Evolutionary conservation across 106 monocot genomes (phyloP), one percentile per base, ranked within the genome.

Genomic region (Gastrodia elata): DNA sequence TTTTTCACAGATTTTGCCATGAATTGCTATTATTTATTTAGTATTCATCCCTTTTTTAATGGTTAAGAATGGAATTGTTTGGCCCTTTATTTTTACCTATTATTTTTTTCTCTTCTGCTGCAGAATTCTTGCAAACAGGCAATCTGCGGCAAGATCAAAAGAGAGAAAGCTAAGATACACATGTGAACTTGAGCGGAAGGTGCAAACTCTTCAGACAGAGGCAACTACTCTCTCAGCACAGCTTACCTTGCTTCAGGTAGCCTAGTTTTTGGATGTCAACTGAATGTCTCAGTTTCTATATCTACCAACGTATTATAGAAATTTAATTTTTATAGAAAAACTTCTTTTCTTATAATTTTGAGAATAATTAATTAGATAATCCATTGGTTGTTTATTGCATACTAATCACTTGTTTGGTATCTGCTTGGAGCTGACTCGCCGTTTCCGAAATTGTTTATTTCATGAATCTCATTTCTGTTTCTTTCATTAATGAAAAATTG

Each of bases 101-200:
- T 37, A 5, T 13, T 7, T 52, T 37, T 2, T 38, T 67, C 24
- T 76, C 4, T 59, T 70, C 38, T 35, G 67, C 27, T 69, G 61
- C 20, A 79, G 79, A 39, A 79, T 79, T 24, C 65, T 79, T 67
- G 79, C 79, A 48, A 79, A 79, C 59, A 73, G 79, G 15, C 79
- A 79, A 79, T 79, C 79, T 65, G 79, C 79, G 11, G 79, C 79
- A 35, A 61, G 79, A 38, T 79, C 79, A 5, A 79, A 79, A 48
- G 79, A 79, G 48, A 39, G 79, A 26, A 79, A 79, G 65, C 65
- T 79, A 64, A 43, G 72, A 2, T 79, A 79, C 48, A 73, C 79
- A 32, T 68, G 72, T 55, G 79, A 79, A 49, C 79, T 79, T 43
- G 79, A 79, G 56, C 15, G 79, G 52, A 79, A 79, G 73, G 79